These are phyloP conservation scores for Phalaenopsis aphrodite DNA, from an alignment of 106 monocot species.

Conservation along the genomic window DNA sequence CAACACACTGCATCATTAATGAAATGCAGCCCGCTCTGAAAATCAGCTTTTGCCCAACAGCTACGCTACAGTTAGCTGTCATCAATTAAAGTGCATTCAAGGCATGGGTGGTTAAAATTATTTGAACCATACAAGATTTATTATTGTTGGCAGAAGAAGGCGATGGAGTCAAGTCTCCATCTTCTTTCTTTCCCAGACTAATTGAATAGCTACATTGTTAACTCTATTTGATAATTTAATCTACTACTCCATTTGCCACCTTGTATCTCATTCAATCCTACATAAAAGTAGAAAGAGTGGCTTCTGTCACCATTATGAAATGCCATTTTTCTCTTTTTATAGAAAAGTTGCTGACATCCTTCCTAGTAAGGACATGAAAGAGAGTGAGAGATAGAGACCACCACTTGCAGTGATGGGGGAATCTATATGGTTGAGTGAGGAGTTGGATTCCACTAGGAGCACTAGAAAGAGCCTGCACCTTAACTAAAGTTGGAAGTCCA, in stretches of 20 bases:
- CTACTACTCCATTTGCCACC: background rate
- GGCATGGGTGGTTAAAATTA: background rate
- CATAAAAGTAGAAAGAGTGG: background rate
- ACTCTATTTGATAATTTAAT: background rate
- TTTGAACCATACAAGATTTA: background rate
- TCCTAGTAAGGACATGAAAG: background rate
- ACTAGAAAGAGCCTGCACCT: background rate
- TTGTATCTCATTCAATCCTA: background rate
- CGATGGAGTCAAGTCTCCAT: background rate
- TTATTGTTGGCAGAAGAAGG: background rate
- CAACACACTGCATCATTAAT: background rate
- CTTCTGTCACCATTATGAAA: background rate
- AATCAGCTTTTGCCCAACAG: background rate
- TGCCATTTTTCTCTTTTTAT: background rate
- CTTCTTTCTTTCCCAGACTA: conserved; percentile 2
- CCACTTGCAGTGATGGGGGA: background rate
- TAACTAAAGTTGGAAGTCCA: background rate
- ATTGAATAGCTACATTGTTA: background rate
- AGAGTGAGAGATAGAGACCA: background rate
- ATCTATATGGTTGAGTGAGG: background rate
- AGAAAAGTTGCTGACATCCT: background rate
- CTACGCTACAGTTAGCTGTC: background rate
- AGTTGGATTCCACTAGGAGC: conserved; percentile 6
- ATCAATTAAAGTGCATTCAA: background rate
- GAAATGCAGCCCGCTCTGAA: background rate